Percentiles rank a stretch among this genome's conserved stretches.
Conservation (phyloP, 2,329 filamentous ascomycete genomes). For the Epichloe brachyelytri region DNA sequence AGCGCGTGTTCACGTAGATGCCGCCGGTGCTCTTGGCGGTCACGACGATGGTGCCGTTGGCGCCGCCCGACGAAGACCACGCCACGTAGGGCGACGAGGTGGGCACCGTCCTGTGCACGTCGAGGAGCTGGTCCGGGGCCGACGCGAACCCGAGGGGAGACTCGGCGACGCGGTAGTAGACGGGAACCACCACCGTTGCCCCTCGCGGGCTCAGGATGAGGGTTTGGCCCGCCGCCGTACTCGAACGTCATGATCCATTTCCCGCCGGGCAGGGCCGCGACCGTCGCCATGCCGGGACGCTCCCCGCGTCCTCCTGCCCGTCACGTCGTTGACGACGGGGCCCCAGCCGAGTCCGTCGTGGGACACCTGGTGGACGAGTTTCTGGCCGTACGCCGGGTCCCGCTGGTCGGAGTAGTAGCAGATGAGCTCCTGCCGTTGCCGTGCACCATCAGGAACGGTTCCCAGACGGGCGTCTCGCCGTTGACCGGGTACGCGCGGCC, state of each 20-base stretch:
- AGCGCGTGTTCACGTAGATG: neutral
- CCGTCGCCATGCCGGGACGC: neutral
- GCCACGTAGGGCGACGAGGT: neutral
- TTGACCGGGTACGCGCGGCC: neutral
- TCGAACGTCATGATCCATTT: neutral
- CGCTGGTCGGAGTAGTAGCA: neutral
- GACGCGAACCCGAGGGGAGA: neutral
- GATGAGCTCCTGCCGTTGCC: neutral
- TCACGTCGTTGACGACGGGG: neutral
- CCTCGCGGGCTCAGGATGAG: neutral
- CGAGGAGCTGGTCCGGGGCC: neutral
- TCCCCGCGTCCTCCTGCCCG: neutral
- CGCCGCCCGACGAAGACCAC: neutral
- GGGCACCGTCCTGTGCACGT: neutral
- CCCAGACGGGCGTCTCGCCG: neutral
- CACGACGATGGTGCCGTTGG: neutral
- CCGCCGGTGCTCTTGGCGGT: neutral
- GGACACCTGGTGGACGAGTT: neutral
- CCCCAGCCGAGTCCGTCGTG: neutral
- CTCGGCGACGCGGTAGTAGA: neutral
- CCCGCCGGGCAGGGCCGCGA: neutral
- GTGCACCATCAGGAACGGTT: neutral
- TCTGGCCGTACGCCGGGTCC: neutral
- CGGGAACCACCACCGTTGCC: neutral
- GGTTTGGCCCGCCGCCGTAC: neutral